These are phyloP conservation scores for Tetramitus jugosus DNA, from an alignment of 208 protist species.

Conservation along the genomic window DNA sequence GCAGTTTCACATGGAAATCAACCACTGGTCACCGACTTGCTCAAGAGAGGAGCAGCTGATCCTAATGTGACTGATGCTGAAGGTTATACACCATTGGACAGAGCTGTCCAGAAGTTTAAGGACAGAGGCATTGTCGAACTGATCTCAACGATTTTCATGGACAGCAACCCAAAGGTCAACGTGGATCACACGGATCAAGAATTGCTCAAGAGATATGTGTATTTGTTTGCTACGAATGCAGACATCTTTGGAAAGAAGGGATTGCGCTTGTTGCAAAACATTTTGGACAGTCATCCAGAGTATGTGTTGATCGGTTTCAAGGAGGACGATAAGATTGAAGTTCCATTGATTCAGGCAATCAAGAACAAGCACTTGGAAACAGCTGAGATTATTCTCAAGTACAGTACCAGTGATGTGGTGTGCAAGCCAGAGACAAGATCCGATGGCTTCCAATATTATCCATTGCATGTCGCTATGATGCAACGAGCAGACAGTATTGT, in stretches of 20 bases:
- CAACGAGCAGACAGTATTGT: neutral
- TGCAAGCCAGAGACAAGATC: too few species aligned
- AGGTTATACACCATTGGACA: neutral
- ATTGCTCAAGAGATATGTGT: neutral
- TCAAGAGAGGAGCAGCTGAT: conserved; percentile 4
- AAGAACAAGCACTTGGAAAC: neutral
- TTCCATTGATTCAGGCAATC: too few species aligned
- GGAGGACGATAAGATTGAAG: too few species aligned
- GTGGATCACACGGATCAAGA: neutral
- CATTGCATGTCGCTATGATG: neutral
- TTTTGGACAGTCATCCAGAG: too few species aligned
- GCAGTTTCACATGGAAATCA: neutral
- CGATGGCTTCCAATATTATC: neutral
- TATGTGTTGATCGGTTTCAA: too few species aligned
- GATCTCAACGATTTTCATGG: neutral
- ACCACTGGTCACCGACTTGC: neutral
- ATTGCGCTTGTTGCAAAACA: neutral
- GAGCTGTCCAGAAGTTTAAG: neutral
- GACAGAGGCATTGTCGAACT: neutral
- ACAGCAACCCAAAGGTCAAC: neutral
- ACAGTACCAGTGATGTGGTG: too few species aligned
- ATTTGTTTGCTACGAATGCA: neutral
- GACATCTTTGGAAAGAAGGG: neutral
- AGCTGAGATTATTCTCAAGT: neutral
- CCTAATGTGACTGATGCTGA: neutral